phyloP scores from a whole-genome alignment of 352 stramenopile genomes.

The Phytophthora nicotianae region DNA sequence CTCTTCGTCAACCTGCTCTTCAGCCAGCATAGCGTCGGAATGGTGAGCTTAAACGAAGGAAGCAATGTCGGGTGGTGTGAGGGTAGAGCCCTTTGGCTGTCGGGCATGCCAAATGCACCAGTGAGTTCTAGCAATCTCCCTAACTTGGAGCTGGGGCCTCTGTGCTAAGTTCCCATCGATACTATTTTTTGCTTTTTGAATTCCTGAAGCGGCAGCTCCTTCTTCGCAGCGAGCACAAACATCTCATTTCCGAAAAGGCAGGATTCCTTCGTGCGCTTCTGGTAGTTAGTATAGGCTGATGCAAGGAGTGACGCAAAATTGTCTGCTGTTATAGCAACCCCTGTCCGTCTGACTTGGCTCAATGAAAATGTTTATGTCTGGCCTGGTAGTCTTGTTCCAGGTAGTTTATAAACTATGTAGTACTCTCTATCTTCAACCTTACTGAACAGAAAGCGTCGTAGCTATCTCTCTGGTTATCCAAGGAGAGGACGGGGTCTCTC shows the following conservation, averaged over 20 bases:
- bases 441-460: no score
- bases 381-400: no score
- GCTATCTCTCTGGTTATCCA: no score
- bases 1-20: not conserved
- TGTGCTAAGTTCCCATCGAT: not conserved
- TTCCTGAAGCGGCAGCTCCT: not conserved
- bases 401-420: no score
- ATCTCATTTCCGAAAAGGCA: no score
- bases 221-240: not conserved
- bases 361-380: not conserved
- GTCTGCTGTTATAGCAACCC: not conserved
- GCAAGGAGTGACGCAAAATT: not conserved
- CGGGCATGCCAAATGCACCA: not conserved
- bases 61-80: not conserved
- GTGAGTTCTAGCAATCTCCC: not conserved
- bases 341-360: not conserved
- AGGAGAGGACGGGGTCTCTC: not conserved
- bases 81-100: not conserved
- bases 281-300: not conserved
- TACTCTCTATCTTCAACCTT: no score
- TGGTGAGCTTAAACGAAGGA: not conserved
- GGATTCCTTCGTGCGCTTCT: not conserved
- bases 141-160: not conserved
- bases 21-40: not conserved
- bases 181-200: not conserved